Base-by-base conservation (phyloP, 306 rosid genomes). In the Datisca glomerata region DNA sequence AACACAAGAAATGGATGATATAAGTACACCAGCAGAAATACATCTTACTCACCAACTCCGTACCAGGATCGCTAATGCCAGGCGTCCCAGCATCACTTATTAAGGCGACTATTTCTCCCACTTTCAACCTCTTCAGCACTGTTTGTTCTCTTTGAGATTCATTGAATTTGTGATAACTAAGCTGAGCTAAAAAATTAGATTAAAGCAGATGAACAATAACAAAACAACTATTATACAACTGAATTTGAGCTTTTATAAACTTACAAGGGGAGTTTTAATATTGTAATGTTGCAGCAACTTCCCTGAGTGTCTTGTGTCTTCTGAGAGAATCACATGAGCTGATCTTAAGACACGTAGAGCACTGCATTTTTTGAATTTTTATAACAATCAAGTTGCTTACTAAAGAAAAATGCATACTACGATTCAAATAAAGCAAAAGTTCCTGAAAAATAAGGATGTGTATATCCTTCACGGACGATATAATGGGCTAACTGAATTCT, bases 241-340 rank as follows among this genome's bases (percentile, higher is more conserved):
- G 25, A 49, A 13, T 7, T 49, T 25, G 28, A 18, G 16, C 9
- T 33, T 18, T 7, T 23, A 41, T 16, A 38, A 6, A 57, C 77
- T 68, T 52, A 89, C 98, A 22, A 89, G 95, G 17, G 95, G 95
- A 19, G 91, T 80, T 68, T 69, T 74, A 47, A 89, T 84, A 43
- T 64, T 66, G 67, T 74, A 89, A 68, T 84, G 73, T 19, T 68
- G 93, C 41, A 89, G 80, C 75, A 84, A 51, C 74, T 78, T 84
- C 41, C 93, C 91, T 0, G 98, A 89, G 62, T 89, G 98, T 51
- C 98, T 73, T 2, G 98, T 89, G 47, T 84, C 98, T 49, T 89
- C 95, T 0, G 95, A 77, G 11, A 89, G 93, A 53, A 89, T 72
- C 29, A 89, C 81, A 55, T 78, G 55, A 35, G 93, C 98, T 9